phyloP scores from a whole-genome alignment of 495 filamentous ascomycete genomes.

The Mytilinidion resinicola region DNA sequence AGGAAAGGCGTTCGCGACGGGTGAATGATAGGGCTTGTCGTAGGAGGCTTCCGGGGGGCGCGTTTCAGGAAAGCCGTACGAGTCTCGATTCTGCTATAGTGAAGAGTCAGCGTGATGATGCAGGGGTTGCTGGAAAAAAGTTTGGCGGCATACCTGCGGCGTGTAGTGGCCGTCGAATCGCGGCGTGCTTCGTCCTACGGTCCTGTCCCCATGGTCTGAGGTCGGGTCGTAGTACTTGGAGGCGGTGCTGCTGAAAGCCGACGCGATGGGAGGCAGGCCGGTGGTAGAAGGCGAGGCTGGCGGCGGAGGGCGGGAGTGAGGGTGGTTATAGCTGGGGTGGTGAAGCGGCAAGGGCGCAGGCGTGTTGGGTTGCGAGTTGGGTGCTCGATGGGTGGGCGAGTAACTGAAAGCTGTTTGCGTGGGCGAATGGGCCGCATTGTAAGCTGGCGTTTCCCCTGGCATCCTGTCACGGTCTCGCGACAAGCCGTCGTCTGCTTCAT shows the following conservation, averaged over 20 bases:
- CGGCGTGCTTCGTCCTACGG: constrained; percentile 26
- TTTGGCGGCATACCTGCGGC: constrained; percentile 30
- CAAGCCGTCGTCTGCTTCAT: constrained; percentile 30
- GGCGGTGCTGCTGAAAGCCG: constrained; percentile 24
- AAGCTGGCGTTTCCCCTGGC: constrained; percentile 26
- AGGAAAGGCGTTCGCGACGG: constrained; percentile 18
- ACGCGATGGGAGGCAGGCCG: constrained; percentile 33
- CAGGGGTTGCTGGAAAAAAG: neutral
- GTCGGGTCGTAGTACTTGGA: constrained; percentile 47
- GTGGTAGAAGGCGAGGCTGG: constrained; percentile 32
- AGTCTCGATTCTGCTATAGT: constrained; percentile 21
- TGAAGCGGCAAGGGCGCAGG: constrained; percentile 19
- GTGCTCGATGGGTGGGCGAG: constrained; percentile 27
- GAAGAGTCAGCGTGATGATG: neutral
- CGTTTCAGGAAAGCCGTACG: constrained; percentile 26
- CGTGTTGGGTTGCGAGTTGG: constrained; percentile 16
- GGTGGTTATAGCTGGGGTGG: constrained; percentile 18
- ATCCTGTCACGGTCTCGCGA: constrained; percentile 31
- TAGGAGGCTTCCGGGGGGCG: constrained; percentile 21
- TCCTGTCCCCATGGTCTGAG: constrained; percentile 35
- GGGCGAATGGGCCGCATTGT: constrained; percentile 28
- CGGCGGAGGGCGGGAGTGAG: constrained; percentile 11
- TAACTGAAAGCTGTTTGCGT: constrained; percentile 27
- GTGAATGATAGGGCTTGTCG: constrained; percentile 20
- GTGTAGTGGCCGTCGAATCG: constrained; percentile 36